Evolutionary conservation across 2,329 filamentous ascomycete genomes (phyloP).

Genomic region (Leptographium galeiforme): DNA sequence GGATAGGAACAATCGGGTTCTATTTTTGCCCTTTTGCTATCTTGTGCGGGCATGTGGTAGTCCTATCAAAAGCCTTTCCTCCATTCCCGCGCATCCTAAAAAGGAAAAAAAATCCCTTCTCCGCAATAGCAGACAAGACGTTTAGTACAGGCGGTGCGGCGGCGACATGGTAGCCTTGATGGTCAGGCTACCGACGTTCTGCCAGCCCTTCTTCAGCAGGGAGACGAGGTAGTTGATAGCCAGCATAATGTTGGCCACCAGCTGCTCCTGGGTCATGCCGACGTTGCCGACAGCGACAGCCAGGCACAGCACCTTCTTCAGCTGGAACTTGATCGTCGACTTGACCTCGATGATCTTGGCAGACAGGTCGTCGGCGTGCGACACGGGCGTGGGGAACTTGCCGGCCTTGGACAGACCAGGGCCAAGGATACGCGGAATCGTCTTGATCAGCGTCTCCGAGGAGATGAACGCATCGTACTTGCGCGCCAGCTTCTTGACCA

Average conservation of each 20-base stretch:
- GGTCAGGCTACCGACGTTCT: conserved; percentile 98
- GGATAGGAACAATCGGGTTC: not conserved
- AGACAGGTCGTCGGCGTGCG: conserved; percentile 85
- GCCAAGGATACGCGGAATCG: conserved; percentile 98
- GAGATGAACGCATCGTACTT: conserved; percentile 99
- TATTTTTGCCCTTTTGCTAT: not conserved
- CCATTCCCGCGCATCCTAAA: not conserved
- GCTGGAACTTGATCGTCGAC: conserved; percentile 99
- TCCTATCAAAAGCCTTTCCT: not conserved
- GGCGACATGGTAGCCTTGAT: conserved; percentile 99
- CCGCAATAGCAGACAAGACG: not conserved
- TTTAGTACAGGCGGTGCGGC: conserved; percentile 92
- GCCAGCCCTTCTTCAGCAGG: conserved; percentile 99
- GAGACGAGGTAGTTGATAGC: conserved; percentile 99
- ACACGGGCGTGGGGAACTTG: conserved; percentile 99
- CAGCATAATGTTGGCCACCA: conserved; percentile 98
- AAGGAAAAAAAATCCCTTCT: not conserved
- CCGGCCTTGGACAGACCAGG: conserved; percentile 98
- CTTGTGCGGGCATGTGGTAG: not conserved
- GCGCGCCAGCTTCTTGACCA: conserved; percentile 99
- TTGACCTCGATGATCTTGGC: conserved; percentile 99
- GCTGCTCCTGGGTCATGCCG: conserved; percentile 89
- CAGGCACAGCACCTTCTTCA: conserved; percentile 99
- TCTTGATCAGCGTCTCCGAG: conserved; percentile 96
- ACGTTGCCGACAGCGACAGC: conserved; percentile 99